phyloP scores from a whole-genome alignment of 768 basidiomycete species.

The Krasilnikovozyma curviuscula region DNA sequence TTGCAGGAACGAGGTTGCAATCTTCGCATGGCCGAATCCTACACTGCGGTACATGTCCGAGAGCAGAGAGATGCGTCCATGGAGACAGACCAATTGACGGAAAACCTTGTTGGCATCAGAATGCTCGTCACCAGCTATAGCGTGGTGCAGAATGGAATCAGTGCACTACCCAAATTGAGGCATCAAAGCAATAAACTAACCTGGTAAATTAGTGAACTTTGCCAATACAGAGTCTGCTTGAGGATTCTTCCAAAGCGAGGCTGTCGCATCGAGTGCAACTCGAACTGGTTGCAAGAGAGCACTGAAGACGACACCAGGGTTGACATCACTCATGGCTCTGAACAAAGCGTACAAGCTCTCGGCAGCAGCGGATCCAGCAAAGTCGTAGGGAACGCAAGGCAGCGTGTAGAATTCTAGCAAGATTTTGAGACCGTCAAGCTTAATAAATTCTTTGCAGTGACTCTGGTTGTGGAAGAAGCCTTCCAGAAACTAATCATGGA shows the following conservation, averaged over 20 bases:
- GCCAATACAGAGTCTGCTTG: slow-evolving; percentile 42
- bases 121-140: slow-evolving; percentile 24
- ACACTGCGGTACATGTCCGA: slow-evolving; percentile 73
- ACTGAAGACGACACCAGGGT: slow-evolving; percentile 52
- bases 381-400: slow-evolving; percentile 76
- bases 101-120: slow-evolving; percentile 43
- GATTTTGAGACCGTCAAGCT: slow-evolving; percentile 49
- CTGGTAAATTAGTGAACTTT: slow-evolving; percentile 39
- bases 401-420: slow-evolving; percentile 60
- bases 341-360: slow-evolving; percentile 75
- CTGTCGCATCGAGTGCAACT: slow-evolving; percentile 47
- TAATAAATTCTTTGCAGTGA: slow-evolving; percentile 78
- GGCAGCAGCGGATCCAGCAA: slow-evolving; percentile 62
- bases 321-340: slow-evolving; percentile 69
- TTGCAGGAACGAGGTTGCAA: slow-evolving; percentile 53
- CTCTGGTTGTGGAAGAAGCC: slow-evolving; percentile 81
- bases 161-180: neutral
- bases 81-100: slow-evolving; percentile 50
- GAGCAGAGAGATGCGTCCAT: slow-evolving; percentile 60
- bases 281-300: slow-evolving; percentile 53
- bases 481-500: slow-evolving; percentile 56
- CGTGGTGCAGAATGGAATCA: neutral
- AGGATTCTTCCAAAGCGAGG: slow-evolving; percentile 45
- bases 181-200: slow-evolving; percentile 24
- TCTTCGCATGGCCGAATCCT: slow-evolving; percentile 60